Conservation (phyloP, 1,284 basidiomycete species). For the Puccinia novopanici region DNA sequence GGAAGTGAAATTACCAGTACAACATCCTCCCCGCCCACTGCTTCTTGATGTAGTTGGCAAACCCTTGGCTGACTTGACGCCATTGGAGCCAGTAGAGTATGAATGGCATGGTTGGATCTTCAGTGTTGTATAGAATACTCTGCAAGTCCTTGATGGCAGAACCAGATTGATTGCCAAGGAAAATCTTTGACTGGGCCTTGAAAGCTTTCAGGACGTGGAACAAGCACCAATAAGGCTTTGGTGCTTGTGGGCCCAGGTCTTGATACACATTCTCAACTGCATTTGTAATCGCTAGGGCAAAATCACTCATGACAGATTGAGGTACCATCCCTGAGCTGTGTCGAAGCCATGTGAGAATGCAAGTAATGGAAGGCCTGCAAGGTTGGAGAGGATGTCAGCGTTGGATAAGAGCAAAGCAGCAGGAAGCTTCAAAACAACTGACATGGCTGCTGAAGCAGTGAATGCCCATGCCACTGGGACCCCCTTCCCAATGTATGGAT, state of each 20-base stretch:
- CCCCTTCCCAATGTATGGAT: neutral
- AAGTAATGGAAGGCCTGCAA: neutral
- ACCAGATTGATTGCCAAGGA: neutral
- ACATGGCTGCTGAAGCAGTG: neutral
- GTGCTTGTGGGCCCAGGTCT: neutral
- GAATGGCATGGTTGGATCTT: neutral
- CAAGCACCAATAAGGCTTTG: slow-evolving; percentile 18
- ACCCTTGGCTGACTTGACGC: neutral
- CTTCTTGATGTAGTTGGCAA: neutral
- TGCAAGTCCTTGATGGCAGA: neutral
- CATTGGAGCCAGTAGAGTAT: neutral
- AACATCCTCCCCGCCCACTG: neutral
- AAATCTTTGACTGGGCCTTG: neutral
- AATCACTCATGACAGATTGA: neutral
- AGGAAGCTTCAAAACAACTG: neutral
- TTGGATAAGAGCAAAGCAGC: too few species aligned
- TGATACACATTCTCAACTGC: neutral
- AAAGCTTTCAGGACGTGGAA: slow-evolving; percentile 10
- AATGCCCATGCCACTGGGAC: neutral
- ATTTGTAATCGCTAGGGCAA: neutral
- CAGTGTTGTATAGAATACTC: neutral
- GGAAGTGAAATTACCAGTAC: neutral
- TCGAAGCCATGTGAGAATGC: neutral
- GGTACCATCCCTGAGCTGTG: neutral
- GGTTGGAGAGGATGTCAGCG: neutral